phyloP scores from a whole-genome alignment of 371 early-diverging fungal species.

The Mycotypha africana region DNA sequence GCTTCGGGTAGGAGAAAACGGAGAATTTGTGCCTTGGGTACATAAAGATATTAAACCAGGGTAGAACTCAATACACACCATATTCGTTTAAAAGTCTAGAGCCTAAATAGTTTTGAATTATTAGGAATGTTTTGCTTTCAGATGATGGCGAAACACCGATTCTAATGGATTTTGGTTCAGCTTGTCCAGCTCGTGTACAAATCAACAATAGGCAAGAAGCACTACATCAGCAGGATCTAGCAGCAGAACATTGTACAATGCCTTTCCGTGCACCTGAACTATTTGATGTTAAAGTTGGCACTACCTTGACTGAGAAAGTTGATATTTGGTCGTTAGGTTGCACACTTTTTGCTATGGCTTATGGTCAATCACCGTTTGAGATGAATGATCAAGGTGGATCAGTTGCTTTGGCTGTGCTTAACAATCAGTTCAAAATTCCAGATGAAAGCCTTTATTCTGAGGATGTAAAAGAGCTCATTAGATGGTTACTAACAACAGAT shows the following conservation, averaged over 20 bases:
- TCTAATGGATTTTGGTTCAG: conserved; percentile 70
- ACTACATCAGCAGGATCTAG: conserved; percentile 66
- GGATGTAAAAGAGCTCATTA: conserved; percentile 47
- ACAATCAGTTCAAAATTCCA: conserved; percentile 63
- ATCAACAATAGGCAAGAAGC: conserved; percentile 61
- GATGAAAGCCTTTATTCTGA: conserved; percentile 11
- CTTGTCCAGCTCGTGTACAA: conserved; percentile 50
- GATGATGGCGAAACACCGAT: conserved; percentile 36
- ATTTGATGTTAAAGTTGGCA: conserved; percentile 70
- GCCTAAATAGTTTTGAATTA: background rate
- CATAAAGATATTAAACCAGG: conserved; percentile 74
- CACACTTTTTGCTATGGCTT: conserved; percentile 71
- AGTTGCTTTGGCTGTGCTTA: conserved; percentile 66
- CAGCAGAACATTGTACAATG: conserved; percentile 72
- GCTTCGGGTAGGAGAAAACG: conserved; percentile 6
- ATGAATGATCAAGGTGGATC: conserved; percentile 68
- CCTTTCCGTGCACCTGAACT: conserved; percentile 79
- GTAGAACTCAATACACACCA: conserved; percentile 22
- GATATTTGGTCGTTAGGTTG: conserved; percentile 84
- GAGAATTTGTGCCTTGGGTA: conserved; percentile 49
- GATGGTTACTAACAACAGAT: conserved; percentile 54
- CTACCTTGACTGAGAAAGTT: conserved; percentile 60
- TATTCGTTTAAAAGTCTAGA: background rate
- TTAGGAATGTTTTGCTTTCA: conserved; percentile 46
- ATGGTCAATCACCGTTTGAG: conserved; percentile 73